Base-by-base conservation (phyloP, 768 basidiomycete genomes). In the Podaxis sp. region DNA sequence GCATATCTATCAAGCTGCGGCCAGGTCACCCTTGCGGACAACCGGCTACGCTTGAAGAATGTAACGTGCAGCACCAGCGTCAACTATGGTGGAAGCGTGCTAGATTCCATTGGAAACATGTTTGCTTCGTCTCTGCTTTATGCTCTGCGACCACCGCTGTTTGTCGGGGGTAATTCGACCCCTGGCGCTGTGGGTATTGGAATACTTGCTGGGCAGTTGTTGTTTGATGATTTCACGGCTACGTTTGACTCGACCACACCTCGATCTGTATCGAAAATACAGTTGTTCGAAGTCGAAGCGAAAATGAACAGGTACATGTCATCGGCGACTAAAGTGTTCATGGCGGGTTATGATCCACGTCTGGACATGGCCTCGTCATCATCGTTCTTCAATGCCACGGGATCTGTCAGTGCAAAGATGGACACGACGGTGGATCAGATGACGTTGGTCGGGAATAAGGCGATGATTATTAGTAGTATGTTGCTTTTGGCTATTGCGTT, bases 161-260 rank as follows among this genome's bases (percentile, higher is more conserved):
- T 58, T 15, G 17, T 8, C 30, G 41, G 20, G 11, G 48, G 57
- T 15, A 58, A 58, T 4, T 49, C 57, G 12, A 36, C 57, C 2
- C 48, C 57, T 36, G 57, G 57, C 4, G 57, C 8, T 22, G 30
- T 49, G 28, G 57, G 57, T 12, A 49, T 58, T 12, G 57, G 57
- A 12, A 24, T 58, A 12, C 46, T 58, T 49, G 57, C 57, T 20
- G 57, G 57, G n/a, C 44, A 58, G 28, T 13, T 58, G 38, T 30
- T 58, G 30, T 58, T 58, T 26, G 57, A 58, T 36, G 44, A 58
- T 58, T 58, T 48, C 46, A 49, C 57, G 6, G 41, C 57, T 2
- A 49, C 57, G n/a, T 49, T 58, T 6, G 28, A 33, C 33, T 58
- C 57, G 30, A 58, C 17, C 30, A 17, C 33, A 20, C 8, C n/a